Base-by-base conservation (phyloP, 768 basidiomycete genomes). In the Tricholoma terreum region DNA sequence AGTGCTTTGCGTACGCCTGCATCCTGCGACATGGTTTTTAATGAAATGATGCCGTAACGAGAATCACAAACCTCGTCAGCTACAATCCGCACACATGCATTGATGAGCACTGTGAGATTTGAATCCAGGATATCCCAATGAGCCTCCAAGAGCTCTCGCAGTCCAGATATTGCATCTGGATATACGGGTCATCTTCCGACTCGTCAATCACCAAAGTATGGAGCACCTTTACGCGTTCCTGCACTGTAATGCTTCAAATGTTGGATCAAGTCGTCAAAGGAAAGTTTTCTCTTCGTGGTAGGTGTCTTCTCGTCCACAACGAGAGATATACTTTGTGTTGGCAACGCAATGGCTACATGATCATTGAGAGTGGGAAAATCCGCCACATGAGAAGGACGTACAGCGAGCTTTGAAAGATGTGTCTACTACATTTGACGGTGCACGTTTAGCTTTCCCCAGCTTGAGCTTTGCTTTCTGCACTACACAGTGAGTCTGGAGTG, bases 331-430 rank as follows among this genome's bases (percentile, higher is more conserved):
- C 86, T 88, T 74, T 98, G 96, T 1, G 82, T 81, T 0, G 95
- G 96, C 30, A 98, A 79, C 21, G 86, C 89, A 69, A 98, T 96
- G 21, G 92, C 95, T 98, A 65, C 36, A 27, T 11, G 24, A 11
- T 19, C 52, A 42, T 24, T 51, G 17, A 27, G 11, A 35, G 24
- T 31, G 11, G 17, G n/a, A 48, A 27, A 54, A 52, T 59, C 38
- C 57, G 60, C 54, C 62, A 68, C 55, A 36, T 54, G 42, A 58
- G 15, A 17, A 50, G 17, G 30, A 77, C 90, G 64, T 67, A 97
- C 96, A 92, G 58, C 92, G 85, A 31, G 93, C 86, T 69, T 95
- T 94, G 82, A 96, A 98, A 1, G 95, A 94, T 1, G 96, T 98
- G 73, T 98, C 92, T 62, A 98, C 84, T 5, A 84, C 91, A 80